Base-by-base conservation (phyloP, 2,329 filamentous ascomycete genomes). In the Colletotrichum sp. region DNA sequence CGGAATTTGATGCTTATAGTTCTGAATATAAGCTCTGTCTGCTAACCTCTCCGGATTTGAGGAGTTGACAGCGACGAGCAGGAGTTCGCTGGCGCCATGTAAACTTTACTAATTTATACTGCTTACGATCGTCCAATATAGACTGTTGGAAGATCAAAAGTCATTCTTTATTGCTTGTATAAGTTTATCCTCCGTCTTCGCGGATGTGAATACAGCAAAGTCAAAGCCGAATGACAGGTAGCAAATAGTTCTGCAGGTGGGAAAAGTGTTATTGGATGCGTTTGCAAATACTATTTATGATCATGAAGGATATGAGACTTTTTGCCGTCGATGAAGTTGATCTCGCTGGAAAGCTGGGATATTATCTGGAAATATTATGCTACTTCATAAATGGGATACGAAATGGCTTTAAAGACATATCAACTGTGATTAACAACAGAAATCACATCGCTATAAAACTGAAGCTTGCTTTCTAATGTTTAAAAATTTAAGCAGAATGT, bases 401-500 rank as follows among this genome's bases (percentile, higher is more conserved):
- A n/a, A 7, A 3, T 16, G 38, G 18, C n/a, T n/a, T 5, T n/a
- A n/a, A n/a, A n/a, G n/a, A 48, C 18, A n/a, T 0, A 16, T 5
- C 1, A 5, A 48, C 18, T n/a, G 18, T 12, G 4, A n/a, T 3
- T 6, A 7, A 1, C 0, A 12, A 12, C 9, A n/a, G 9, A 48
- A n/a, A 48, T n/a, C 9, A 48, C 18, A 8, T n/a, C 21, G 18
- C 38, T 18, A 48, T 21, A 6, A 12, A 48, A 21, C 10, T n/a
- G 18, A 48, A 48, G 38, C 38, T 6, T 36, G 34, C 9, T 48
- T 48, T 12, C 5, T 1, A 10, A n/a, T 18, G 3, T n/a, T 48
- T 10, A 7, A 48, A 48, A 6, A 5, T 9, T n/a, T 10, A 48
- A 48, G 18, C 38, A 36, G 34, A 36, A 36, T 36, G 34, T 36